Percentiles rank a stretch among this genome's conserved stretches.
These are phyloP conservation scores for Colletotrichum eremochloae DNA, from an alignment of 2,329 filamentous ascomycete genomes.

Conservation along the genomic window DNA sequence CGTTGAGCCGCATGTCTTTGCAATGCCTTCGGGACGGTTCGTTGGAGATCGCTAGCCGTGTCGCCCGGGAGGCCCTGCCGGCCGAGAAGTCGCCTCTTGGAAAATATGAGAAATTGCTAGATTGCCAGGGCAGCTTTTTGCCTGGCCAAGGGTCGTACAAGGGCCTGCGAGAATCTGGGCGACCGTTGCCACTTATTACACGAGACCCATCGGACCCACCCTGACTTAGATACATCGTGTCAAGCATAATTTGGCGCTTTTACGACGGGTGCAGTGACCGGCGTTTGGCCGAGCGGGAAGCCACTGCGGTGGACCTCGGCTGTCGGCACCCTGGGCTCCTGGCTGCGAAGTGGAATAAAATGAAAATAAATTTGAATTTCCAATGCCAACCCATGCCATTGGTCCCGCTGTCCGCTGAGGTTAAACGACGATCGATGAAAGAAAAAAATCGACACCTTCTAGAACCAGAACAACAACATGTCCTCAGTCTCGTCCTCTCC, in stretches of 20 bases:
- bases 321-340: conserved; percentile 9
- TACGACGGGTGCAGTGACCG: conserved; percentile 33
- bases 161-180: conserved; percentile 7
- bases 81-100: conserved; percentile 15
- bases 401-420: conserved; percentile 14
- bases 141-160: conserved; percentile 28
- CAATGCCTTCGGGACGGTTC: conserved; percentile 28
- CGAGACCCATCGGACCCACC: conserved; percentile 8
- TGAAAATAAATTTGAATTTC: conserved; percentile 16
- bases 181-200: background rate
- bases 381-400: conserved; percentile 33
- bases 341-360: background rate
- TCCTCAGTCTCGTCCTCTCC: conserved; percentile 30
- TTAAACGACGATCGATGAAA: conserved; percentile 33
- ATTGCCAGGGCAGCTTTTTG: conserved; percentile 21
- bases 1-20: background rate
- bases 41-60: background rate
- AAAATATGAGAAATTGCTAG: conserved; percentile 11
- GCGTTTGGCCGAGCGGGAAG: conserved; percentile 35
- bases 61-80: conserved; percentile 1
- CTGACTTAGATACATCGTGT: conserved; percentile 9
- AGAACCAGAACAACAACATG: conserved; percentile 8
- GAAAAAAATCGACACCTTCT: conserved; percentile 15
- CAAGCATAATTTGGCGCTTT: conserved; percentile 24
- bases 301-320: conserved; percentile 24